phyloP scores from a whole-genome alignment of 805 yeast species.

The Starmerella floricola region DNA sequence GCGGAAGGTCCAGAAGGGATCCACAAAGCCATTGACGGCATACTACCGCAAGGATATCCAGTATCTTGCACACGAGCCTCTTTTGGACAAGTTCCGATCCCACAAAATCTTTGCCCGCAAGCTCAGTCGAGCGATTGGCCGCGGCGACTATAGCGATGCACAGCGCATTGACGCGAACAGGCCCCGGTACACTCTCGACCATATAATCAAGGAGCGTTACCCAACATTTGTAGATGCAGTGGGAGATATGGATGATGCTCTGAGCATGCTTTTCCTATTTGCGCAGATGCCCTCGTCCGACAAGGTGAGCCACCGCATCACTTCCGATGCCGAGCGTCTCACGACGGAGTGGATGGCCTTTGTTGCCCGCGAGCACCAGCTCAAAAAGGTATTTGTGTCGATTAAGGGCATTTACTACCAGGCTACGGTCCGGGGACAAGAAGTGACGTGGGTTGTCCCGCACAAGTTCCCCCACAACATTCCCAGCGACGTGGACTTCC shows the following conservation, averaged over 20 bases:
- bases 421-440: conserved; percentile 82
- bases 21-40: conserved; percentile 92
- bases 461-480: conserved; percentile 93
- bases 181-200: conserved; percentile 77
- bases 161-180: conserved; percentile 68
- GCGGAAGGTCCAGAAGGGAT: conserved; percentile 93
- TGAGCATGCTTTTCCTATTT: conserved; percentile 87
- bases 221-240: conserved; percentile 88
- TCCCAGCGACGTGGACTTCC: conserved; percentile 87
- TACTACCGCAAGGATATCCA: conserved; percentile 91
- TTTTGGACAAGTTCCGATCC: conserved; percentile 78
- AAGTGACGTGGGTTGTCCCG: conserved; percentile 90
- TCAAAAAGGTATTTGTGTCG: conserved; percentile 85
- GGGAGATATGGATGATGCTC: conserved; percentile 87
- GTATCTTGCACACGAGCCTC: conserved; percentile 89
- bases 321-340: conserved; percentile 74
- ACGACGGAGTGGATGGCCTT: conserved; percentile 94
- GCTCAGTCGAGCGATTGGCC: conserved; percentile 76
- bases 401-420: conserved; percentile 95
- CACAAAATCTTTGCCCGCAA: conserved; percentile 91
- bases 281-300: conserved; percentile 92
- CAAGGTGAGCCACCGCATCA: conserved; percentile 62
- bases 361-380: conserved; percentile 68
- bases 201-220: conserved; percentile 85
- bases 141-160: conserved; percentile 85